Percentiles rank a stretch among this genome's conserved stretches.
phyloP scores from a whole-genome alignment of 768 basidiomycete genomes.

The Scleroderma citrinum region DNA sequence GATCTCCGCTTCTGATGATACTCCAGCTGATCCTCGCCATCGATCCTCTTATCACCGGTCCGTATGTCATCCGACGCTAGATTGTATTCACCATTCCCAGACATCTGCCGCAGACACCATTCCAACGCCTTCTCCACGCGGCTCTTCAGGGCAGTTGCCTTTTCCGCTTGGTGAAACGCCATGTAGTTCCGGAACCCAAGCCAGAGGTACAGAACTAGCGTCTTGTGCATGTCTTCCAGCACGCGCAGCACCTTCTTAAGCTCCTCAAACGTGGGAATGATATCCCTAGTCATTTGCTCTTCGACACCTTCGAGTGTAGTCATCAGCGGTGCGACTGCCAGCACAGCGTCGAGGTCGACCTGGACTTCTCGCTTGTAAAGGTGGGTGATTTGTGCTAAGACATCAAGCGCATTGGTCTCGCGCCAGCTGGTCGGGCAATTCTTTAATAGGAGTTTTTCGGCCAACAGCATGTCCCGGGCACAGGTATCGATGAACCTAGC shows the following conservation, averaged over 20 bases:
- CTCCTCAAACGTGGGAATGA: background rate
- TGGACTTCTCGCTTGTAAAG: constrained; percentile 29
- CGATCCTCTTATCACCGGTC: background rate
- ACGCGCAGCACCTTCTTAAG: constrained; percentile 12
- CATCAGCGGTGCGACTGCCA: constrained; percentile 19
- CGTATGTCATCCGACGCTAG: background rate
- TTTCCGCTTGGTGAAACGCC: constrained; percentile 52
- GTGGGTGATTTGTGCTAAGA: constrained; percentile 36
- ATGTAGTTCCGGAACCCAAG: constrained; percentile 64
- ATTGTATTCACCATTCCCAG: constrained; percentile 10
- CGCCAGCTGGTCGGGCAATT: constrained; percentile 52
- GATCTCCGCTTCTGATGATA: no score
- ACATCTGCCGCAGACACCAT: constrained; percentile 46
- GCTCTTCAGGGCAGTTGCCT: constrained; percentile 49
- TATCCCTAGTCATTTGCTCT: constrained; percentile 11
- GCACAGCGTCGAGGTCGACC: constrained; percentile 6
- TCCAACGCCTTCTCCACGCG: constrained; percentile 65
- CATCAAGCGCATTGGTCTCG: constrained; percentile 30
- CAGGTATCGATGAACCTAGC: no score
- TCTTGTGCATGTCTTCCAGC: constrained; percentile 78
- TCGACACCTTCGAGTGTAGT: constrained; percentile 18
- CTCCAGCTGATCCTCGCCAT: constrained; percentile 5
- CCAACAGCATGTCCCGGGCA: no score
- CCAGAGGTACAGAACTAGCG: constrained; percentile 81
- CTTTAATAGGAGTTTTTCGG: constrained; percentile 39